phyloP scores from a whole-genome alignment of 2,329 filamentous ascomycete genomes.

The Pochonia chlamydosporia region DNA sequence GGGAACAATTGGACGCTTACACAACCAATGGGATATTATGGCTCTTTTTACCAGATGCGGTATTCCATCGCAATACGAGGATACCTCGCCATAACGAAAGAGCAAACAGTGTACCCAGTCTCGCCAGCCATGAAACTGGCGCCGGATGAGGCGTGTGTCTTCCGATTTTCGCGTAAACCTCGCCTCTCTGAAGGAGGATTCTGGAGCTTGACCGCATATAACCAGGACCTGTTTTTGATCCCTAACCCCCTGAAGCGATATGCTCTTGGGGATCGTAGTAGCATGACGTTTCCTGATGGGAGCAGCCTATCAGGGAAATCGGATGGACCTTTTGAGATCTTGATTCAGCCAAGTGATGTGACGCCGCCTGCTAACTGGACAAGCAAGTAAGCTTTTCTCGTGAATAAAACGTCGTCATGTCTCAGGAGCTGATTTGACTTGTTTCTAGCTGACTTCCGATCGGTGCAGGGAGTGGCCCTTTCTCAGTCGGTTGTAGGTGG shows the following conservation, averaged over 20 bases:
- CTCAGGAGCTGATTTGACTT: not conserved
- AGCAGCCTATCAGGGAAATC: conserved; percentile 5
- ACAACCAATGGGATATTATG: not conserved
- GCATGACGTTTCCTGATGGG: conserved; percentile 20
- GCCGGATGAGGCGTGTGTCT: conserved; percentile 5
- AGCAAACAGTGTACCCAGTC: not conserved
- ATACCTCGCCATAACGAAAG: not conserved
- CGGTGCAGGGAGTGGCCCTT: not conserved
- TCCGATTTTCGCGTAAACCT: conserved; percentile 11
- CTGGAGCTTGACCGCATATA: conserved; percentile 22
- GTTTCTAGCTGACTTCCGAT: not conserved
- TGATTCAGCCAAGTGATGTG: conserved; percentile 19
- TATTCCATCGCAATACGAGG: conserved; percentile 1
- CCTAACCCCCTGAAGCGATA: conserved; percentile 17
- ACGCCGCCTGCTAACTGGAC: conserved; percentile 20
- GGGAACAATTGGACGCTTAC: not conserved
- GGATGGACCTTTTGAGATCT: conserved; percentile 17
- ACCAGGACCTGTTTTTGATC: conserved; percentile 16
- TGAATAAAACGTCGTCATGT: not conserved
- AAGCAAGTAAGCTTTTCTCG: conserved; percentile 2
- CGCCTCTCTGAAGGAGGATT: conserved; percentile 11
- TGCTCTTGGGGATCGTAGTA: conserved; percentile 18
- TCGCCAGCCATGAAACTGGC: not conserved
- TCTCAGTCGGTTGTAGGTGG: not conserved
- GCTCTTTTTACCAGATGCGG: not conserved